Conservation (phyloP, 2,329 filamentous ascomycete species). For the Trichoderma oligosporum region DNA sequence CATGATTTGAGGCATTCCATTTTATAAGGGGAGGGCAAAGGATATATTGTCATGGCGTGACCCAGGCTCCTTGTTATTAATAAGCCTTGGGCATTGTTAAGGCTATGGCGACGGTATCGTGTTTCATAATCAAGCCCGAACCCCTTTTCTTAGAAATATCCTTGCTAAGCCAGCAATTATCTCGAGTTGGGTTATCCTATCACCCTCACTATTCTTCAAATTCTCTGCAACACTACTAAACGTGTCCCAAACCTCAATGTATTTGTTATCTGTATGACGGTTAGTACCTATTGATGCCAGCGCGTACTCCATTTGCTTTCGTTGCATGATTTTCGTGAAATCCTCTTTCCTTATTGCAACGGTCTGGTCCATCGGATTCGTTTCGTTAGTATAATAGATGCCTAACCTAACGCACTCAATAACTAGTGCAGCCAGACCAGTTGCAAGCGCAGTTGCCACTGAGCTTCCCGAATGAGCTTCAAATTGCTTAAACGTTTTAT, state of each 20-base stretch:
- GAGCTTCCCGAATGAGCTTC: slow-evolving; percentile 8
- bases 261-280: background rate
- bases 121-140: background rate
- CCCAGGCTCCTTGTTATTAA: too few relatives aligned
- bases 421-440: slow-evolving; percentile 7
- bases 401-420: slow-evolving; percentile 5
- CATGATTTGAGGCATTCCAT: too few relatives aligned
- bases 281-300: background rate
- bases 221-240: background rate
- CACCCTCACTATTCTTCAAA: background rate
- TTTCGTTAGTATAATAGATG: background rate
- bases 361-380: background rate
- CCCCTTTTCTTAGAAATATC: background rate
- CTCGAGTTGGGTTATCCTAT: background rate
- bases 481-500: background rate
- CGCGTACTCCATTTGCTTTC: background rate
- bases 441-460: slow-evolving; percentile 5
- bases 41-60: too few relatives aligned
- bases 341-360: background rate
- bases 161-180: background rate
- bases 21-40: too few relatives aligned
- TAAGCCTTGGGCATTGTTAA: too few relatives aligned
- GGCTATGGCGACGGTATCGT: too few relatives aligned
- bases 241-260: slow-evolving; percentile 8
- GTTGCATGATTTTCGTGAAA: background rate